phyloP scores from a whole-genome alignment of 257 asterid species.

The Solanum microdontum region DNA sequence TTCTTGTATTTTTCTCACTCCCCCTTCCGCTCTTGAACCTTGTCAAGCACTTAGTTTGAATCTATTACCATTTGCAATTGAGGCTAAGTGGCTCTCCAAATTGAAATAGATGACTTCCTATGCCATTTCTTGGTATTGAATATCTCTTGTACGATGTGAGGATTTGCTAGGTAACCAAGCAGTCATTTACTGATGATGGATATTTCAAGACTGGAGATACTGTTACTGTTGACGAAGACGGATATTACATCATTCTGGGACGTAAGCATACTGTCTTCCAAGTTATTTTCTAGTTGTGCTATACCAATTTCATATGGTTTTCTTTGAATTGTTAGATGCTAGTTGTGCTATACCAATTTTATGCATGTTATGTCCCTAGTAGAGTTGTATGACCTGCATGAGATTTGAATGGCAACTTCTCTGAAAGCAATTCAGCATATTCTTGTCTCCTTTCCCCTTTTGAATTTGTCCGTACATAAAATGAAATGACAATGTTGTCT shows the following conservation, averaged over 20 bases:
- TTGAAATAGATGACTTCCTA: neutral
- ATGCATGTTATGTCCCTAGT: neutral
- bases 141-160: neutral
- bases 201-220: constrained; percentile 98
- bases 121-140: neutral
- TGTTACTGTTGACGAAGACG: constrained; percentile 78
- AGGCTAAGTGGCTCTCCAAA: neutral
- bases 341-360: neutral
- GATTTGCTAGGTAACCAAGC: constrained; percentile 62
- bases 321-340: neutral
- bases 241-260: constrained; percentile 87
- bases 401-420: neutral
- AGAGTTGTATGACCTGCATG: neutral
- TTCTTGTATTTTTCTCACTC: neutral
- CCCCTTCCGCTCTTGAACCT: neutral
- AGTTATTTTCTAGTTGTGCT: neutral
- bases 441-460: neutral
- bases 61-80: neutral
- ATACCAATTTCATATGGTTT: neutral
- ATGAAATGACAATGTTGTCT: neutral
- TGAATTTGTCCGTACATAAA: neutral
- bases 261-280: constrained; percentile 39
- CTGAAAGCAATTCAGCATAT: neutral
- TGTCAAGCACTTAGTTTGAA: neutral
- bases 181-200: constrained; percentile 70